Evolutionary conservation across 768 basidiomycete genomes (phyloP).

Genomic region (Xerocomellus amylosporus): DNA sequence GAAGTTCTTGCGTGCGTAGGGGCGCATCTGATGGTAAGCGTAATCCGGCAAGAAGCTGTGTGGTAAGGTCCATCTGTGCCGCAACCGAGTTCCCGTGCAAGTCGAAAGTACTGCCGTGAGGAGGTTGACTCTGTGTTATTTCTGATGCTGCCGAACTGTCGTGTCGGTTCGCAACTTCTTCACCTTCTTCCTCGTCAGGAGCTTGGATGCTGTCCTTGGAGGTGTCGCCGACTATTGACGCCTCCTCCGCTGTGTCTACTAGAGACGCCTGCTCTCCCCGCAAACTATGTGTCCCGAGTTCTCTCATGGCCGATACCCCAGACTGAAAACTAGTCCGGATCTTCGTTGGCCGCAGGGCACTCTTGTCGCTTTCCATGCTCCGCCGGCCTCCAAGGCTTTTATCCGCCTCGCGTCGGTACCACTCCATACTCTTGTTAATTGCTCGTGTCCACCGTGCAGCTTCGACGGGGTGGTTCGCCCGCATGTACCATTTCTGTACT

Average conservation of each 20-base stretch:
- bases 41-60: constrained; percentile 57
- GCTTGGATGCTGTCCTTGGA: constrained; percentile 24
- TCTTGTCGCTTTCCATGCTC: constrained; percentile 51
- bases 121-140: constrained; percentile 42
- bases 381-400: constrained; percentile 30
- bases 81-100: constrained; percentile 66
- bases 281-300: constrained; percentile 25
- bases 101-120: constrained; percentile 57
- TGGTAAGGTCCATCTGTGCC: constrained; percentile 77
- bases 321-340: constrained; percentile 34
- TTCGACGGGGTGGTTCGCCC: constrained; percentile 85
- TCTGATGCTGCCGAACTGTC: constrained; percentile 48
- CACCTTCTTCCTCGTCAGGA: constrained; percentile 28
- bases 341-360: constrained; percentile 31
- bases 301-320: constrained; percentile 19
- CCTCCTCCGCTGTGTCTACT: constrained; percentile 20
- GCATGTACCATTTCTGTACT: constrained; percentile 77
- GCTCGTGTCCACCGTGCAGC: constrained; percentile 84
- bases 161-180: constrained; percentile 36
- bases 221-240: neutral
- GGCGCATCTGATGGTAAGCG: constrained; percentile 32
- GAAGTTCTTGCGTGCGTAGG: constrained; percentile 32
- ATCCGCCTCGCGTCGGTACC: constrained; percentile 47
- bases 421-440: constrained; percentile 70
- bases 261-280: constrained; percentile 25